Base-by-base conservation (phyloP, 371 early-diverging fungal genomes). In the Rhizopus stolonifer region DNA sequence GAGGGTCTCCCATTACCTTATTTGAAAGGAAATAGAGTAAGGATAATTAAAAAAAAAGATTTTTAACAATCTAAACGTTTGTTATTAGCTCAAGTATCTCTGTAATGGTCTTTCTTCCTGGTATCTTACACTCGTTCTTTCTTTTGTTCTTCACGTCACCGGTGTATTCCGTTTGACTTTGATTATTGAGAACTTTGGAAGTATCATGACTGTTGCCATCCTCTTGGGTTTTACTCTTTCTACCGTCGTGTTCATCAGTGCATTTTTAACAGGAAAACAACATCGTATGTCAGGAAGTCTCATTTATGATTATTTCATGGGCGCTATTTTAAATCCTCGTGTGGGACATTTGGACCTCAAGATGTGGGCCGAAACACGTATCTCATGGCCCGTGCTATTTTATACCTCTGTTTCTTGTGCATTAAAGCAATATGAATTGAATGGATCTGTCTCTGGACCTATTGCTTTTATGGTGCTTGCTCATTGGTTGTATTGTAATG, bases 341-440 rank as follows among this genome's bases (percentile, higher is more conserved):
- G 64, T 84, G 26, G 81, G 81, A 25, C 67, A 70, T 51, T 74
- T 93, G 18, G 93, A 94, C 60, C 69, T 93, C 56, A 94, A 94
- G 81, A 88, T 88, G 76, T 85, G 92, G 69, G 88, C 85, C 52
- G 93, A 93, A 74, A 83, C 88, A 53, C 90, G 69, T 82, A 87
- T 46, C 45, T 90, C 78, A 46, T 93, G 80, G 90, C 87, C 74
- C 67, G 80, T 88, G 38, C 79, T 74, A 24, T 90, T 69, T 61
- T 92, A 74, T 66, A 85, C 80, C 36, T 84, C 72, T 59, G 75
- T 78, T 56, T 84, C 79, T 60, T 82, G 81, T 49, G 64, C 85
- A 32, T 63, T 85, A 58, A 85, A 86, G 64, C 91, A 94, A 70
- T 87, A 88, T 62, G 81, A 81, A 55, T 46, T 61, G 21, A 45